Base-by-base conservation (phyloP, 2,329 filamentous ascomycete genomes). In the Stemphylium beticola region DNA sequence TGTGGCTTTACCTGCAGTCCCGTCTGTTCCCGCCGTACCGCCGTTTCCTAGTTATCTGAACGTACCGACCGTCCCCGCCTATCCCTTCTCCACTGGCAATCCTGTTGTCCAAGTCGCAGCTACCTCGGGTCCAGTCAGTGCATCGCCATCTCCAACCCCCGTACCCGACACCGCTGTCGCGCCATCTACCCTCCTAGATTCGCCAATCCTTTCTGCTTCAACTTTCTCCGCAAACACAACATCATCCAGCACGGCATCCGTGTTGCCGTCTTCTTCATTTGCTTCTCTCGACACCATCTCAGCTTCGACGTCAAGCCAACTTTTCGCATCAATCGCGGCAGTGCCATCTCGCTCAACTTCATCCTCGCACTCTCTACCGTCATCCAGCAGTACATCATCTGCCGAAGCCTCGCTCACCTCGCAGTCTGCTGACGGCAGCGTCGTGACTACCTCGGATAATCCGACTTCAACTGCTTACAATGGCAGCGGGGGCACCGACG, bases 41-140 rank as follows among this genome's bases (percentile, higher is more conserved):
- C 56, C 69, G 11, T 76, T 75, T 47, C 74, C 75, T 1, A 71
- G 60, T 53, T 63, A 73, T 31, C 57, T 75, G 31, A 60, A 41
- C 17, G 50, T 65, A 11, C 65, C 65, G 0, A 60, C 67, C 2
- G 73, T 75, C 2, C 72, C 72, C 12, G 61, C 69, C 6, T 75
- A 71, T 49, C 74, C 73, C 26, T 75, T 57, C 38, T 61, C 70
- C 18, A 66, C 72, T n/a, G 61, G 60, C 31, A 56, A 59, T 8
- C 50, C 61, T 29, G 55, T 47, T n/a, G 37, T 38, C 5, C 52
- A 41, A 17, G 53, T 49, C n/a, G 37, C 43, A 24, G 37, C 37
- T 10, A 55, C 47, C 32, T 56, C 58, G 7, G 49, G 51, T 18
- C 29, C 43, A 3, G 38, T 45, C 10, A 37, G 52, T 17, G 51